Base-by-base conservation (phyloP, 1,284 basidiomycete genomes). In the Inonotus hispidus region DNA sequence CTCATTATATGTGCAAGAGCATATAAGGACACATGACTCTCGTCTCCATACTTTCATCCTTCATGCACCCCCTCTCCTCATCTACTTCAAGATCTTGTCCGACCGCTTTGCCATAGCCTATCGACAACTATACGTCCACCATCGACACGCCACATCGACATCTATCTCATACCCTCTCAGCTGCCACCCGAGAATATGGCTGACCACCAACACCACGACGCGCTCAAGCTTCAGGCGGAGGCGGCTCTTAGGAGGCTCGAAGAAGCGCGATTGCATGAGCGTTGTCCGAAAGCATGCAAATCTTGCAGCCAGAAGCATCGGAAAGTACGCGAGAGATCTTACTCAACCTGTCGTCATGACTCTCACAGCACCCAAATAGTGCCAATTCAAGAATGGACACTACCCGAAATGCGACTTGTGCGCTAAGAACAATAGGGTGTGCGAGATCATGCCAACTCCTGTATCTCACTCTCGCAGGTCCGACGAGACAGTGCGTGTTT, bases 251-350 rank as follows among this genome's bases (percentile, higher is more conserved):
- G 29, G 27, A 56, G 29, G 21, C 53, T 63, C 2, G 54, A 56
- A 10, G 54, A 52, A 29, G 53, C 62, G 7, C 62, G 62, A 11
- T 49, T 46, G n/a, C 63, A 59, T 14, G 47, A 60, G 46, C 71
- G 72, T 65, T 70, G 71, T 11, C 70, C 62, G 57, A 65, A 69
- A 50, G 71, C 71, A 16, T 72, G 71, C 63, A 64, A 64, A 0
- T 45, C 67, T 50, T 72, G 71, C 53, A 71, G 68, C 50, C 67
- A 37, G 49, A 70, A 67, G 23, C 71, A 73, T 62, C 72, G 74
- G 53, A 73, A 65, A 66, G 71, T 72, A 27, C 37, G 53, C 14
- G 14, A 14, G 53, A 53, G 14, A 8, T 6, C 54, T 41, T 14
- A 45, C 43, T 32, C 53, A 21, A 16, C 19, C 10, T 32, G 52